Base-by-base conservation (phyloP, 192 early-diverging fungal genomes). In the Tieghemiomyces parasiticus region DNA sequence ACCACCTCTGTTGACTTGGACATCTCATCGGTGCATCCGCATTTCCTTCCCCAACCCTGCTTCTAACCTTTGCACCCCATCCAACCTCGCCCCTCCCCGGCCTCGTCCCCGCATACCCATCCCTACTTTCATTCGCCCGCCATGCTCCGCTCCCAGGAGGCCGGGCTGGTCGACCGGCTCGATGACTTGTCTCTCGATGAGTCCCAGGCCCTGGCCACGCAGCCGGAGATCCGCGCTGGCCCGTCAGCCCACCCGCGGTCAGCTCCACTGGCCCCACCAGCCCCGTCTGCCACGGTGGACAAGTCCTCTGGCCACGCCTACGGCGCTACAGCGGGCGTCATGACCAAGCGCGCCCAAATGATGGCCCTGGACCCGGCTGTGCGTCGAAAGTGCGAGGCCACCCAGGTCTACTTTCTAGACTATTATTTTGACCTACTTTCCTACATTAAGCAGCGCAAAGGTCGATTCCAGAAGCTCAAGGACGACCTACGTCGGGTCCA, bases 351-450 rank as follows among this genome's bases (percentile, higher is more conserved):
- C 4, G 48, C 48, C 26, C 48, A 50, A 28, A 25, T 50, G 20
- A 50, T 50, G 48, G 26, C 22, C 48, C 26, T 50, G 10, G 70
- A 77, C 65, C 72, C 70, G 6, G 62, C 69, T 8, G 54, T 64
- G 16, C 72, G 70, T 32, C 73, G 75, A 44, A 65, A 65, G 28
- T 64, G 71, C 14, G 73, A 77, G 46, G 73, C 70, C 2, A 69
- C 75, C 1, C 66, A 71, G 50, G 68, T 75, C 61, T 78, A 84
- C 61, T 90, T 92, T 63, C 69, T 88, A 24, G 89, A 91, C 63
- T 80, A 89, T 68, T 92, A 92, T 65, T 81, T 84, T 59, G 83
- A 86, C 62, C 76, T 91, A 13, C 69, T 91, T n/a, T 78, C 75
- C 30, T 92, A 90, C 61, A 73, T 91, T 32, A 79, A 84, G 63